Base-by-base conservation (phyloP, 2,329 filamentous ascomycete species). In the Fonsecaea pedrosoi region DNA sequence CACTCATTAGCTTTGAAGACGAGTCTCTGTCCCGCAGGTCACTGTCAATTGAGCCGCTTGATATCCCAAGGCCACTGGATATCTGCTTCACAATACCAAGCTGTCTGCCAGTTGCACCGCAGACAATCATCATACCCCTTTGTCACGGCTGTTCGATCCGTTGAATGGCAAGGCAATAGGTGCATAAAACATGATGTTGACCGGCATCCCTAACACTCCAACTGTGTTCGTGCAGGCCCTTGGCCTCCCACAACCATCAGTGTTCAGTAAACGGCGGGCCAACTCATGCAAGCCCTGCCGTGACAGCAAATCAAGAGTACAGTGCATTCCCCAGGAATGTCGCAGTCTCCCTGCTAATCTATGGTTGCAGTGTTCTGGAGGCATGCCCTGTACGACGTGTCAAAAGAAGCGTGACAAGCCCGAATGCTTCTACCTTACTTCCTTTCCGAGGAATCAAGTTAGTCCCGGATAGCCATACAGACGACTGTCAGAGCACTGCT, bases 251-350 rank as follows among this genome's bases (percentile, higher is more conserved):
- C 48, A n/a, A 13, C 54, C 45, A 50, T 50, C 21, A 5, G 45
- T 25, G 25, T 50, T 25, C 45, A 25, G 18, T 21, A 69, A 66
- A 35, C 65, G 69, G 57, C 60, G 69, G 45, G 67, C 69, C 9
- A 68, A 68, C 55, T 69, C 69, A 30, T 71, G 69, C 40, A 54
- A 66, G 48, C 69, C 69, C n/a, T 71, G 69, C 55, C 69, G 69
- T 34, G 66, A 62, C 54, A 71, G 69, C 66, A 71, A 71, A 53
- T 69, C 67, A 10, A 61, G 58, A 55, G 69, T 71, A 67, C 35
- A 56, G 54, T 34, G 18, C 21, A 37, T 32, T 25, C 13, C 21
- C 15, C 15, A n/a, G 13, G 13, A 40, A 34, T 21, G 12, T 50
- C 7, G 15, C 38, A 21, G 6, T 4, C 18, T 21, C 37, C 30